These are phyloP conservation scores for Ampelocalamus luodianensis DNA, from an alignment of 176 grass and related monocot genomes.

Conservation along the genomic window DNA sequence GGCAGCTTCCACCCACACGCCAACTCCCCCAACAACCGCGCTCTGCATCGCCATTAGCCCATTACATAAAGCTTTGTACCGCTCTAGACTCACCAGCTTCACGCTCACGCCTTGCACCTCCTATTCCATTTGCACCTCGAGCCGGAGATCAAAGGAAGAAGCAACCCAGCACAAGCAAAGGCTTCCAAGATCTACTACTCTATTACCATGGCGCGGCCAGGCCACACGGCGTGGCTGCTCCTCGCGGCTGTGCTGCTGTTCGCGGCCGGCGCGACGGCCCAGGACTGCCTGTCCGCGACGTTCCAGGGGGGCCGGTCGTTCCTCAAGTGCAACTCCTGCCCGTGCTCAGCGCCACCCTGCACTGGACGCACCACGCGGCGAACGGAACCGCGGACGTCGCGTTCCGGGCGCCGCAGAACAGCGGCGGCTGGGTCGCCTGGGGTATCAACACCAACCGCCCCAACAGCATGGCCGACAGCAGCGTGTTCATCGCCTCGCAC, in stretches of 20 bases:
- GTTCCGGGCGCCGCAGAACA: constrained; percentile 50
- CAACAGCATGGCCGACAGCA: constrained; percentile 50
- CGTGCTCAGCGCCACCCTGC: constrained; percentile 58
- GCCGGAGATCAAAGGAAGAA: neutral
- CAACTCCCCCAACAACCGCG: constrained; percentile 48
- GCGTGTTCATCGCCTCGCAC: constrained; percentile 71
- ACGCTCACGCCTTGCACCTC: neutral
- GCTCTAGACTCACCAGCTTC: neutral
- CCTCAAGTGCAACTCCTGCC: constrained; percentile 53
- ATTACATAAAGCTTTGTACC: constrained; percentile 26
- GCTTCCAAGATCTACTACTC: neutral
- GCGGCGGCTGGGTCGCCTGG: constrained; percentile 71
- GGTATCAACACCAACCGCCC: constrained; percentile 54
- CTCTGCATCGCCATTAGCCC: neutral
- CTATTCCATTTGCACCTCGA: neutral
- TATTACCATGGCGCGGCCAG: constrained; percentile 44
- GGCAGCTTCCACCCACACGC: constrained; percentile 41
- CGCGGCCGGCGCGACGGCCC: constrained; percentile 41
- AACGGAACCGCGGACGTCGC: constrained; percentile 74
- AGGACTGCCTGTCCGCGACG: constrained; percentile 50
- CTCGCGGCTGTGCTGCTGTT: constrained; percentile 37
- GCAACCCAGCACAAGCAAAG: neutral
- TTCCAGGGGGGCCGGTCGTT: constrained; percentile 62
- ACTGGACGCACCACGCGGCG: constrained; percentile 83
- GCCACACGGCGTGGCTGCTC: constrained; percentile 34